A percentile compares a stretch with the other conserved stretches of the same genome.
phyloP scores from a whole-genome alignment of 176 grass and related monocot species.

The Areca catechu region DNA sequence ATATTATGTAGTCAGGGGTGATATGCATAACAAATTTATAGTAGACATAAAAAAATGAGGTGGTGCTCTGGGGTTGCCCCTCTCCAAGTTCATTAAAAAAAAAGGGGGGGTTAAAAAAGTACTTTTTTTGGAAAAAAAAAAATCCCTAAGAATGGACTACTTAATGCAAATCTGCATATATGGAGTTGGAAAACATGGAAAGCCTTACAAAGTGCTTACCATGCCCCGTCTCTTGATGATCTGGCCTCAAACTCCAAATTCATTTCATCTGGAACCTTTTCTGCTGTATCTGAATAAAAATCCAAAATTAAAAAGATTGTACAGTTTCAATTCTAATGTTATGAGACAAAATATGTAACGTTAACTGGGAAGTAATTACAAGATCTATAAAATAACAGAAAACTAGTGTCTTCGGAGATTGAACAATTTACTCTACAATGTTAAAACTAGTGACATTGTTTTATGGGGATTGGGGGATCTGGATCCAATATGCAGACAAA shows the following conservation, averaged over 20 bases:
- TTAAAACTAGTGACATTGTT: too few species aligned
- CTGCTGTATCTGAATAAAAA: constrained; percentile 40
- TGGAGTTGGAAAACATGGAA: constrained; percentile 10
- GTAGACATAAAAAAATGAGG: too few species aligned
- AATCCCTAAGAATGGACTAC: background rate
- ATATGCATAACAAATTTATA: too few species aligned
- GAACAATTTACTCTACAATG: too few species aligned
- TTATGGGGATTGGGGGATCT: background rate
- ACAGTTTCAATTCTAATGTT: constrained; percentile 10
- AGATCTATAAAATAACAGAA: background rate
- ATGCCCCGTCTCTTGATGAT: constrained; percentile 75
- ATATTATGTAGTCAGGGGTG: too few species aligned
- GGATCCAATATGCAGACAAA: background rate
- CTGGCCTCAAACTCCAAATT: constrained; percentile 85
- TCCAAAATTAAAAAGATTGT: constrained; percentile 9
- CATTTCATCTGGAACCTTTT: constrained; percentile 42
- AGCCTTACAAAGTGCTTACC: constrained; percentile 33
- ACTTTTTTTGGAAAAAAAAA: too few species aligned
- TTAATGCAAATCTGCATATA: background rate
- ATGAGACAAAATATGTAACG: constrained; percentile 3
- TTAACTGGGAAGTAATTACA: background rate
- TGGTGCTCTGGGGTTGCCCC: too few species aligned
- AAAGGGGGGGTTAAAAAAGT: too few species aligned
- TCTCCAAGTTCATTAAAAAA: too few species aligned
- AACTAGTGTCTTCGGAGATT: background rate